Evolutionary conservation across 202 grass and related monocot genomes (phyloP).

Genomic region (Dendrocalamus latiflorus): DNA sequence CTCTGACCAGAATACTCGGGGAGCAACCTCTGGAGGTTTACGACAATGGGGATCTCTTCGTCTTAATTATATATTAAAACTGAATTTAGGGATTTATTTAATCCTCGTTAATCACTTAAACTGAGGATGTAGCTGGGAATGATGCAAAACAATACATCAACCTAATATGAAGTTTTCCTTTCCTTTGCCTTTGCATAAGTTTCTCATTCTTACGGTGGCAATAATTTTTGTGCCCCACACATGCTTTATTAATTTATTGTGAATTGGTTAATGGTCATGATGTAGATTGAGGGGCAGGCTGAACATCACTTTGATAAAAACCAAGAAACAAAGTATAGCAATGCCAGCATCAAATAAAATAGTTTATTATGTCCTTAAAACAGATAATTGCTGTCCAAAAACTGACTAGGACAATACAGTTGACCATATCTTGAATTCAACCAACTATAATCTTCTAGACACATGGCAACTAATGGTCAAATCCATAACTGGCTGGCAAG

Average conservation of each 20-base stretch:
- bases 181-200: background rate
- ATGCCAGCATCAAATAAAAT: background rate
- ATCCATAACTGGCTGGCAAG: background rate
- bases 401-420: background rate
- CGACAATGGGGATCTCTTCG: too few relatives aligned
- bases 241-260: background rate
- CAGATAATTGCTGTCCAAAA: background rate
- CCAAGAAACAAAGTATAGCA: background rate
- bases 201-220: background rate
- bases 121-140: background rate
- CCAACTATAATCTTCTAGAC: background rate
- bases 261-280: background rate
- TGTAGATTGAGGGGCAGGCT: background rate
- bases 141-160: background rate
- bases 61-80: too few relatives aligned
- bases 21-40: too few relatives aligned
- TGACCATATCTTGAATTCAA: conserved; percentile 6
- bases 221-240: background rate
- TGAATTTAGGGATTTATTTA: too few relatives aligned
- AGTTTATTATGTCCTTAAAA: background rate
- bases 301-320: background rate
- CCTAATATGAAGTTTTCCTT: background rate
- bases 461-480: background rate
- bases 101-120: too few relatives aligned
- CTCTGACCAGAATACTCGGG: too few relatives aligned